Percentiles rank a stretch among this genome's conserved stretches.
Evolutionary conservation across 371 early-diverging fungal genomes (phyloP).

Genomic region (Mortierella sp.): DNA sequence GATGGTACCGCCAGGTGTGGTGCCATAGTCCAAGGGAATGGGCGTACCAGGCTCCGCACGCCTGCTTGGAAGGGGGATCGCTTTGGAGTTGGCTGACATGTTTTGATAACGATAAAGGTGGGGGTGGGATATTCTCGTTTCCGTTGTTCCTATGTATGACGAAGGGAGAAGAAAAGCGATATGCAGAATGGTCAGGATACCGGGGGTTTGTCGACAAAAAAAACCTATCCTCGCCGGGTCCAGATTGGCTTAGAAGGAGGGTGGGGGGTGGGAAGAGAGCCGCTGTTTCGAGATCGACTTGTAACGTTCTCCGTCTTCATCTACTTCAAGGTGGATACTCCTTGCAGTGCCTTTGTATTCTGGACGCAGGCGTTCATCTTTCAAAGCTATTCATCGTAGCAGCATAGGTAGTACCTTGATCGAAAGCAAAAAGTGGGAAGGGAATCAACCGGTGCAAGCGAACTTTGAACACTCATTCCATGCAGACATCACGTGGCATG

Average conservation of each 20-base stretch:
- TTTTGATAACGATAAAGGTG: constrained; percentile 37
- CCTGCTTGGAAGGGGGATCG: constrained; percentile 63
- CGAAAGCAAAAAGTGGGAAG: constrained; percentile 49
- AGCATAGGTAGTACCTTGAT: constrained; percentile 38
- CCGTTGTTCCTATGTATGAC: constrained; percentile 26
- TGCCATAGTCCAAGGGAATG: constrained; percentile 64
- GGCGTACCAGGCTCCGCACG: constrained; percentile 62
- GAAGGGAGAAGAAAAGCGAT: neutral
- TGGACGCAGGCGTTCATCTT: neutral
- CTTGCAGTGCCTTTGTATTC: neutral
- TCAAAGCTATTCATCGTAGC: constrained; percentile 8
- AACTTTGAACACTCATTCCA: no score
- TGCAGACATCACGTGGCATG: no score
- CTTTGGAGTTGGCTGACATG: constrained; percentile 56
- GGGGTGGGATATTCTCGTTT: constrained; percentile 49
- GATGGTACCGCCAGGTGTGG: constrained; percentile 69
- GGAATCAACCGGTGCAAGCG: no score
- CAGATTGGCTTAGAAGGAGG: no score
- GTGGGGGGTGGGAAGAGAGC: no score
- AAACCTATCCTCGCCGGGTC: no score
- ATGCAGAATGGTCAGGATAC: neutral
- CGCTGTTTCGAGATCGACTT: no score
- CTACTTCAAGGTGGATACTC: no score
- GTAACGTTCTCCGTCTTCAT: no score
- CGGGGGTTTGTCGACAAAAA: no score